A percentile compares a stretch with the other conserved stretches of the same genome.
Evolutionary conservation across 2,329 filamentous ascomycete species (phyloP).

Genomic region (Hymenoscyphus albidus): DNA sequence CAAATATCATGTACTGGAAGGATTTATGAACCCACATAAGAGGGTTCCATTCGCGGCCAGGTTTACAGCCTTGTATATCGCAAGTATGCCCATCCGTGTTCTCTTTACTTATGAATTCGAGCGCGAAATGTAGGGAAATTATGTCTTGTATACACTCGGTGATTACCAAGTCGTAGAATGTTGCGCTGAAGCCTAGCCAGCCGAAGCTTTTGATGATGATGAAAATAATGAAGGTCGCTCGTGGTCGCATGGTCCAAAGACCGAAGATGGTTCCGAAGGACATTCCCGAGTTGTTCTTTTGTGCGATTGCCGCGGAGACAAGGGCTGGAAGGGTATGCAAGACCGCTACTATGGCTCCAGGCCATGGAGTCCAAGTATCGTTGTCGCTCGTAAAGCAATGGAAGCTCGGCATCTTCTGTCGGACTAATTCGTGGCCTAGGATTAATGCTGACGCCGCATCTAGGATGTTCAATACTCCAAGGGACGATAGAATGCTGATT

Average conservation of each 20-base stretch:
- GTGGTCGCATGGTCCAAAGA: constrained; percentile 2
- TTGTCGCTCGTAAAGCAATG: neutral
- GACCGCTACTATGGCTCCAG: neutral
- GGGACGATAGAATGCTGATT: neutral
- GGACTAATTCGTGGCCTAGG: neutral
- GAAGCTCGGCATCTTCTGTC: neutral
- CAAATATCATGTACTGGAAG: neutral
- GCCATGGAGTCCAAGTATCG: neutral
- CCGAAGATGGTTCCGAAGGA: neutral
- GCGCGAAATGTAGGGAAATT: neutral
- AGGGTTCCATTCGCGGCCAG: neutral
- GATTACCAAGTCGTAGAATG: neutral
- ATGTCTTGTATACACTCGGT: neutral
- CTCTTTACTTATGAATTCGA: neutral
- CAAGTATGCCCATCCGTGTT: neutral
- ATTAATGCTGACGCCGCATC: neutral
- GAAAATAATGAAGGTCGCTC: neutral
- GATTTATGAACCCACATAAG: neutral
- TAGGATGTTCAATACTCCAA: neutral
- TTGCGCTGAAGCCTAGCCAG: neutral
- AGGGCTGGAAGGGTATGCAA: neutral
- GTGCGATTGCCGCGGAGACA: neutral
- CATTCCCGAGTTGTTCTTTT: neutral
- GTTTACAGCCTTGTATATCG: neutral
- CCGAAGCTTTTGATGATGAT: neutral